These are phyloP conservation scores for Berberis thunbergii DNA, from an alignment of 164 flowering plant genomes.

Conservation along the genomic window DNA sequence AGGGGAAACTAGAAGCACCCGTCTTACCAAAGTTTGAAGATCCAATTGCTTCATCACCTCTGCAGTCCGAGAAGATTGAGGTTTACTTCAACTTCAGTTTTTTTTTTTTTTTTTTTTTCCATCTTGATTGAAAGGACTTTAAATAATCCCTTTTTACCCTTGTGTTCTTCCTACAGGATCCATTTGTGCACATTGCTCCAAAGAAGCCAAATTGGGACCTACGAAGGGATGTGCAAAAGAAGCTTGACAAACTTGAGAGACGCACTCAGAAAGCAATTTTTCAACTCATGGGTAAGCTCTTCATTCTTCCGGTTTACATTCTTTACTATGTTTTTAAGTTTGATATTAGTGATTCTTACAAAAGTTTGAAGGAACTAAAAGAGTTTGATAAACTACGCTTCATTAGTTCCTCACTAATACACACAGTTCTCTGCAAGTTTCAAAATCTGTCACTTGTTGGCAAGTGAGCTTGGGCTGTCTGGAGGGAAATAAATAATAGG, in stretches of 20 bases:
- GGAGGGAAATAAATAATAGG: no score
- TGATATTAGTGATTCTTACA: no score
- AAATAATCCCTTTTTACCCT: not conserved
- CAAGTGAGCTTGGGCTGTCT: no score
- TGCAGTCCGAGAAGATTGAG: slow-evolving; percentile 52
- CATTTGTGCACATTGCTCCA: slow-evolving; percentile 90
- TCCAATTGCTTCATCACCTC: slow-evolving; percentile 50
- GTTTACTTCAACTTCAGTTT: slow-evolving; percentile 17
- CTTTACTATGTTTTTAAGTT: no score
- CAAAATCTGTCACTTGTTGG: no score
- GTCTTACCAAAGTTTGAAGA: slow-evolving; percentile 84
- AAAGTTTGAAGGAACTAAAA: no score
- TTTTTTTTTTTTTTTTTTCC: no score
- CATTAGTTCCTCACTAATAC: no score
- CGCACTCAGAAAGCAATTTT: slow-evolving; percentile 79
- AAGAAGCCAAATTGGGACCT: slow-evolving; percentile 99
- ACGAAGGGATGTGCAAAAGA: slow-evolving; percentile 85
- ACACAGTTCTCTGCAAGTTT: no score
- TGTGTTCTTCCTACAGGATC: slow-evolving; percentile 46
- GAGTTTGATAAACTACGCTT: no score
- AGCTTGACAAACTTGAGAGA: slow-evolving; percentile 84
- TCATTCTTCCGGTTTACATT: not conserved
- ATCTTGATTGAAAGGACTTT: not conserved
- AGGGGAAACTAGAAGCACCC: slow-evolving; percentile 82
- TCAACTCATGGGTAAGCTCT: slow-evolving; percentile 57